Evolutionary conservation across 2,329 filamentous ascomycete genomes (phyloP), one percentile per base, ranked within the genome.

Genomic region (Eurotiales sp.): DNA sequence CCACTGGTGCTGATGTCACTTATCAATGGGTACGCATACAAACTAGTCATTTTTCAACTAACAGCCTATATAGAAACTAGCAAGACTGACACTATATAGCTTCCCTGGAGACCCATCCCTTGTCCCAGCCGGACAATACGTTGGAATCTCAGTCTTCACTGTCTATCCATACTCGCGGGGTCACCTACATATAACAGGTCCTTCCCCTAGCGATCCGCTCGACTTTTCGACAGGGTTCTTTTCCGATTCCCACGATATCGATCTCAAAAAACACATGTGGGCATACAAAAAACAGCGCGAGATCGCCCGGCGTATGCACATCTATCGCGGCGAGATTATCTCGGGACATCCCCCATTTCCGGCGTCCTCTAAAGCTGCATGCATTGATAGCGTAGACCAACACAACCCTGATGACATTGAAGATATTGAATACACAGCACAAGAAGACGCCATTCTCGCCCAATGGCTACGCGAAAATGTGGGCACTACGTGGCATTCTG

Each of bases 381-480:
- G 42, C 17, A 10, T 30, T 8, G n/a, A 37, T 11, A 22, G 19
- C 14, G 27, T 34, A 11, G 23, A n/a, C 11, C 11, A 23, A n/a
- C n/a, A 30, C 14, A 19, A 21, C 10, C 23, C 29, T 12, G 23
- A 21, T 7, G 23, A 15, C 8, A 27, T 21, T 7, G 30, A 17
- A 15, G 40, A 43, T 37, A 51, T 51, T 12, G 41, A 51, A 11
- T 51, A 51, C n/a, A 45, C 41, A 5, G 14, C 41, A 5, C 41
- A 51, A 7, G 48, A 51, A 4, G 59, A 64, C 43, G 56, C 43
- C 21, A 53, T 62, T 30, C 56, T 65, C n/a, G 55, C 57, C 34
- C 44, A 40, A 32, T 53, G 50, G 17, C 54, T 64, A 30, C 30
- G 50, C 25, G 21, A 27, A 23, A 43, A 37, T n/a, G 44, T 40